Conservation (phyloP, 139 green algal genomes). For the Marvania coccoides region DNA sequence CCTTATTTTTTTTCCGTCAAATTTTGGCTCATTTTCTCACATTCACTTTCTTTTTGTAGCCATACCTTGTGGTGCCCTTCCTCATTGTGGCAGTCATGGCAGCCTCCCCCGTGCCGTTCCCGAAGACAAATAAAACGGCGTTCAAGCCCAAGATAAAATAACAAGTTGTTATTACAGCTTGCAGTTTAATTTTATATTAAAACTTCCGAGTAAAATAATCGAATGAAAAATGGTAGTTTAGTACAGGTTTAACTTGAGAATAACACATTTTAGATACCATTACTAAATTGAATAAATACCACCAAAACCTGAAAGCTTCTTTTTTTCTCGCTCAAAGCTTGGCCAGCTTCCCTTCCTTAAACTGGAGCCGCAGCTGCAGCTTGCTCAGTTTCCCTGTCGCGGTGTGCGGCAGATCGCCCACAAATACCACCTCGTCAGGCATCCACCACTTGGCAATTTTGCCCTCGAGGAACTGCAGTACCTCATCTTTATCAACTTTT, state of each 20-base stretch:
- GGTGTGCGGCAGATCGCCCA: conserved; percentile 67
- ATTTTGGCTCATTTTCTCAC: too few species aligned
- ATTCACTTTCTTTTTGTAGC: conserved; percentile 40
- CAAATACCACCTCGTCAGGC: conserved; percentile 61
- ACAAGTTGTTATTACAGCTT: too few species aligned
- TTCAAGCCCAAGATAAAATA: background rate
- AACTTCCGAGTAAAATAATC: too few species aligned
- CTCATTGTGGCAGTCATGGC: conserved; percentile 42
- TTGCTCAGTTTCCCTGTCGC: conserved; percentile 52
- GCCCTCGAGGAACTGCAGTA: conserved; percentile 33
- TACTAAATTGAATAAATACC: too few species aligned
- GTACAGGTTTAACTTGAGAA: too few species aligned
- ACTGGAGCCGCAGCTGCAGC: background rate
- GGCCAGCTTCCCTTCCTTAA: too few species aligned
- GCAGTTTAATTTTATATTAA: too few species aligned
- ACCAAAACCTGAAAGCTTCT: too few species aligned
- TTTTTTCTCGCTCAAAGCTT: too few species aligned
- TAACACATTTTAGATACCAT: too few species aligned
- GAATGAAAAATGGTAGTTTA: too few species aligned
- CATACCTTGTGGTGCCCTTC: conserved; percentile 50
- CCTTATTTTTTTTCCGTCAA: too few species aligned
- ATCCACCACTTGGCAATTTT: conserved; percentile 53
- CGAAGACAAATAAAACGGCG: background rate
- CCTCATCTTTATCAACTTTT: conserved; percentile 18
- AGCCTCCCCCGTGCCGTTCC: conserved; percentile 28